Evolutionary conservation across 2,329 filamentous ascomycete genomes (phyloP), one percentile per base, ranked within the genome.

Genomic region (Fusarium coicis): DNA sequence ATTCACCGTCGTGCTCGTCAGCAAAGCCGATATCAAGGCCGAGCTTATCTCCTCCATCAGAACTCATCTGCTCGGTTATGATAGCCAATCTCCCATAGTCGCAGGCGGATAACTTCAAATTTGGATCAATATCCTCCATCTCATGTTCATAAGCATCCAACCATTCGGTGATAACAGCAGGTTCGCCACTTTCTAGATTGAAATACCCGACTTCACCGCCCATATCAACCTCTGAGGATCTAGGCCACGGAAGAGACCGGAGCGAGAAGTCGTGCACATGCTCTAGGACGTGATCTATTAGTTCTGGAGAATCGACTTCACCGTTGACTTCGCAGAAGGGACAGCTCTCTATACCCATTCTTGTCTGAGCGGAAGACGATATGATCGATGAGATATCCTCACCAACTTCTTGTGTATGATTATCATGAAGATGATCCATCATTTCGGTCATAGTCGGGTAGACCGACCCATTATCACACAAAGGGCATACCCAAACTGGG

Each of bases 121-220:
- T 18, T 7, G 26, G 36, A 3, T 54, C 10, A 0, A 30, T n/a
- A 1, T 54, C 7, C 10, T 18, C 26, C 1, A 2, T 12, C 4
- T 40, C 26, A 6, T 40, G 52, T 2, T 40, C 19, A 19, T 23
- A 54, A 0, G 4, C 26, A 0, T 40, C 19, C 10, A 54, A 2
- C 52, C 52, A 54, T 15, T 23, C 10, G 5, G 8, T 7, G 10
- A 54, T 12, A 30, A 7, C 3, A 54, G 0, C 10, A 15, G 7
- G 10, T 2, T n/a, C 7, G 4, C 2, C 19, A 18, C 7, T 0
- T 10, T 30, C 14, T 0, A 2, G 1, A 15, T 40, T 14, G 26
- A 40, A 46, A 46, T 19, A 46, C n/a, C 40, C 39, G 0, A 57
- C 40, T 2, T 46, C 40, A 7, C n/a, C 40, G 7, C 40, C 54